These are phyloP conservation scores for Pulicaria dysenterica DNA, from an alignment of 129 eudicot species.

Conservation along the genomic window DNA sequence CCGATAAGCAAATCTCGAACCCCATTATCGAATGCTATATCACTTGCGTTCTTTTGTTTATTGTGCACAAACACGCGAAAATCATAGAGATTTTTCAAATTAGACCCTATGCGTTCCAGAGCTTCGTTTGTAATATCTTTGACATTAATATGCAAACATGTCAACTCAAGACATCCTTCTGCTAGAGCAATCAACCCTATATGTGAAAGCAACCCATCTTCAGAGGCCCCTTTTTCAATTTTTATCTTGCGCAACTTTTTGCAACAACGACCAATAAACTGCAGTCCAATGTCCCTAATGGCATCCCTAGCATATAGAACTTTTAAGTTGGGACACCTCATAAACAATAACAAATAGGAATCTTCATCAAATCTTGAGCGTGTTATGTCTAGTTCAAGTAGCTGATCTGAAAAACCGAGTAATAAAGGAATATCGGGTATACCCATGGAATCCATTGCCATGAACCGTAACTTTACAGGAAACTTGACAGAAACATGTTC, in stretches of 20 bases:
- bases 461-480: slow-evolving; percentile 44
- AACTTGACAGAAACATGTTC: slow-evolving; percentile 42
- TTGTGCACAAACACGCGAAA: slow-evolving; percentile 71
- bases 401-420: slow-evolving; percentile 49
- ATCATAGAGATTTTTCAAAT: slow-evolving; percentile 65
- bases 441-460: slow-evolving; percentile 64
- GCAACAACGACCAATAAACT: slow-evolving; percentile 52
- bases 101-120: slow-evolving; percentile 56
- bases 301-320: slow-evolving; percentile 74
- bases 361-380: slow-evolving; percentile 63
- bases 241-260: slow-evolving; percentile 63
- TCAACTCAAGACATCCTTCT: slow-evolving; percentile 64
- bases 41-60: slow-evolving; percentile 54
- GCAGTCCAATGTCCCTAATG: slow-evolving; percentile 77
- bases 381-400: slow-evolving; percentile 64
- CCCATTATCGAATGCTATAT: slow-evolving; percentile 84
- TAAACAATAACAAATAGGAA: slow-evolving; percentile 55
- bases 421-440: slow-evolving; percentile 52
- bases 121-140: slow-evolving; percentile 79
- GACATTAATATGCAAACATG: slow-evolving; percentile 67
- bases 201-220: slow-evolving; percentile 75
- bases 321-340: slow-evolving; percentile 73
- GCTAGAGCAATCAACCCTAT: slow-evolving; percentile 70
- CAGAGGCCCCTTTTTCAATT: slow-evolving; percentile 81
- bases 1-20: slow-evolving; percentile 67